phyloP scores from a whole-genome alignment of 2,329 filamentous ascomycete genomes.

The Beauveria sp. region DNA sequence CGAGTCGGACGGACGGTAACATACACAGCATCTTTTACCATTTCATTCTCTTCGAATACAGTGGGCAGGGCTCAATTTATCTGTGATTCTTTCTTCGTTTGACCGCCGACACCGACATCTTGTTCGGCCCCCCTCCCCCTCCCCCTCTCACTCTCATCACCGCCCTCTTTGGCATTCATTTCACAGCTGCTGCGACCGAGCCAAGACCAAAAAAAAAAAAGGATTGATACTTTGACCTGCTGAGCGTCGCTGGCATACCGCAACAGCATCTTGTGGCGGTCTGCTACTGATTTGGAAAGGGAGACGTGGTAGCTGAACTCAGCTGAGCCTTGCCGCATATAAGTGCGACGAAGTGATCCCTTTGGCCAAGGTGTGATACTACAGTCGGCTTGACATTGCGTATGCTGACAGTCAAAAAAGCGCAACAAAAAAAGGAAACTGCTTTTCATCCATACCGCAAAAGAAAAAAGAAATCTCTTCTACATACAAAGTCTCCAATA shows the following conservation, averaged over 20 bases:
- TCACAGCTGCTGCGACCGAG: not conserved
- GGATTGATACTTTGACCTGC: too few relatives aligned
- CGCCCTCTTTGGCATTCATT: not conserved
- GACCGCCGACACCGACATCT: not conserved
- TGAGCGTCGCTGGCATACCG: not conserved
- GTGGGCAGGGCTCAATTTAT: not conserved
- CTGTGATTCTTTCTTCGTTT: not conserved
- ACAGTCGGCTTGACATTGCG: not conserved
- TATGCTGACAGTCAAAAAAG: not conserved
- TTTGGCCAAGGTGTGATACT: not conserved
- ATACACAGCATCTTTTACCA: not conserved
- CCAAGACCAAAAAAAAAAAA: not conserved
- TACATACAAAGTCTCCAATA: not conserved
- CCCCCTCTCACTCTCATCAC: not conserved
- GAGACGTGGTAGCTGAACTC: not conserved
- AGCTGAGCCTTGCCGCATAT: conserved; percentile 1
- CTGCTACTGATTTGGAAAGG: not conserved
- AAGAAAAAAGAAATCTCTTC: not conserved
- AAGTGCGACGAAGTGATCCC: not conserved
- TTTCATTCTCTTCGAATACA: not conserved
- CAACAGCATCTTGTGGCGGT: not conserved
- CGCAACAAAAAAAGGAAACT: not conserved
- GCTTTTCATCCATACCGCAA: not conserved
- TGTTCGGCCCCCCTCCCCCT: not conserved
- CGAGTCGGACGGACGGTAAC: conserved; percentile 6